Conservation (phyloP, 2,329 filamentous ascomycete species). For the Aureobasidium namibiae region DNA sequence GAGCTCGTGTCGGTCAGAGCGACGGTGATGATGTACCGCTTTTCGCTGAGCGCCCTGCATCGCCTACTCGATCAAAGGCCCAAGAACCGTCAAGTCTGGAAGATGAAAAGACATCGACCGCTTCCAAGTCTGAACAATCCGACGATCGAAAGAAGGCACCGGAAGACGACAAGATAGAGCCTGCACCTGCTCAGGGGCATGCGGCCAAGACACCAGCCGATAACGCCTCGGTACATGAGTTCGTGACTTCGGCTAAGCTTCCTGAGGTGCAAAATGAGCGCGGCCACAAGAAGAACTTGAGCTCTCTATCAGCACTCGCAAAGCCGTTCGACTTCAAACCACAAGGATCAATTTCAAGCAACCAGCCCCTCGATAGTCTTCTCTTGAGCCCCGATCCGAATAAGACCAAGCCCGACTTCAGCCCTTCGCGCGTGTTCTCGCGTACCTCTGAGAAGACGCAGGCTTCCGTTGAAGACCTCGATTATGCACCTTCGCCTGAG, state of each 20-base stretch:
- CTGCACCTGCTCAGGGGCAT: neutral
- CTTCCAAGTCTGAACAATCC: neutral
- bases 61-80: neutral
- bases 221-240: neutral
- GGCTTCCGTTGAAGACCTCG: neutral
- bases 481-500: conserved; percentile 17
- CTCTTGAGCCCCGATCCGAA: conserved; percentile 3
- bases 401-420: conserved; percentile 16
- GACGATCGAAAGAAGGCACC: neutral
- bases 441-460: conserved; percentile 3
- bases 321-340: conserved; percentile 51
- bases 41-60: conserved; percentile 50
- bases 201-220: neutral
- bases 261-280: neutral
- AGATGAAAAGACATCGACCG: neutral
- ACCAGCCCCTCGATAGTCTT: neutral
- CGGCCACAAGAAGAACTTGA: conserved; percentile 21
- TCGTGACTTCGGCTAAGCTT: neutral
- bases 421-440: conserved; percentile 15
- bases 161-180: neutral
- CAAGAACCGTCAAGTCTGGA: neutral
- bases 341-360: conserved; percentile 4
- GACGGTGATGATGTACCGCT: conserved; percentile 66
- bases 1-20: conserved; percentile 54
- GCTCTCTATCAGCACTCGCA: conserved; percentile 61